These are phyloP conservation scores for Tolypocladium tropicale DNA, from an alignment of 2,329 filamentous ascomycete species.

Conservation along the genomic window DNA sequence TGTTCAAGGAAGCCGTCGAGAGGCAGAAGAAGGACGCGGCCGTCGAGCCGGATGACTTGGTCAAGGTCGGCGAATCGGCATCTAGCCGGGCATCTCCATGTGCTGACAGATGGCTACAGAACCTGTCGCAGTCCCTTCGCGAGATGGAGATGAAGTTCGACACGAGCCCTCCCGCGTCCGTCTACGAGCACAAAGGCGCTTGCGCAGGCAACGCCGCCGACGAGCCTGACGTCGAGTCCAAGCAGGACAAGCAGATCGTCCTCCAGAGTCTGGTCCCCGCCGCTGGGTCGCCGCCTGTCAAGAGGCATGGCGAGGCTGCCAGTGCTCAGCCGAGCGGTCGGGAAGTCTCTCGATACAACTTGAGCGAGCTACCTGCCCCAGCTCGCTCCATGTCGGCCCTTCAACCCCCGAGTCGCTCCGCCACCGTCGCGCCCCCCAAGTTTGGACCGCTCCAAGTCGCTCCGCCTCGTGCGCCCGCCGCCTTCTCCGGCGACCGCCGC, in stretches of 20 bases:
- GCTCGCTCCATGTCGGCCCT: conserved; percentile 14
- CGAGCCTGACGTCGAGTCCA: not conserved
- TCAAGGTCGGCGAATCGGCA: conserved; percentile 17
- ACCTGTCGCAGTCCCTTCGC: not conserved
- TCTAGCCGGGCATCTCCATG: not conserved
- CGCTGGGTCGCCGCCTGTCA: not conserved
- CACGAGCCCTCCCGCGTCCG: not conserved
- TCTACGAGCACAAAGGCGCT: not conserved
- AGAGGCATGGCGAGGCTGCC: conserved; percentile 2
- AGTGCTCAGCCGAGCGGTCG: not conserved
- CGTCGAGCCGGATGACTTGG: conserved; percentile 14
- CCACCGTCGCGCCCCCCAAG: conserved; percentile 14
- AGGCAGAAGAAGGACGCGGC: conserved; percentile 6
- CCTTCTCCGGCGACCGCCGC: conserved; percentile 14
- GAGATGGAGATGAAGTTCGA: not conserved
- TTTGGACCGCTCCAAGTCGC: conserved; percentile 19
- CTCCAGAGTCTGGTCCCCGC: not conserved
- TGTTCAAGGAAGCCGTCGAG: conserved; percentile 15
- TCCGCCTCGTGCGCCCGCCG: conserved; percentile 17
- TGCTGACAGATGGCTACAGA: not conserved
- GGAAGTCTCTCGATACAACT: not conserved
- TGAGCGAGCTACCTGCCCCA: not conserved
- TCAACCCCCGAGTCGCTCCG: conserved; percentile 10
- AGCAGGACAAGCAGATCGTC: not conserved
- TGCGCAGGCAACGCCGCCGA: not conserved